Percentiles rank a stretch among this genome's conserved stretches.
phyloP scores from a whole-genome alignment of 2,329 filamentous ascomycete genomes.

The Pseudopyricularia cyperi region DNA sequence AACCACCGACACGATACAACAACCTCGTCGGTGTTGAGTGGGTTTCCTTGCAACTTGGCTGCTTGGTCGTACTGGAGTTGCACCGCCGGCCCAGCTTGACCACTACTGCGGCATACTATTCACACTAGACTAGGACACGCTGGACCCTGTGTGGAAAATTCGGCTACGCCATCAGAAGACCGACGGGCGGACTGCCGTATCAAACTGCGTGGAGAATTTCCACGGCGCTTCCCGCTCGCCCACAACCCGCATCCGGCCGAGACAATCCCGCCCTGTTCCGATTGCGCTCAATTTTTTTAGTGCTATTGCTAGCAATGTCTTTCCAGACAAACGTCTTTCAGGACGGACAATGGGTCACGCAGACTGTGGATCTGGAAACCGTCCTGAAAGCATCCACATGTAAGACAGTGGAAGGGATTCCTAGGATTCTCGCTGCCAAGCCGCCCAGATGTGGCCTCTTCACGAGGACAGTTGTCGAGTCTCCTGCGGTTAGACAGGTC shows the following conservation, averaged over 20 bases:
- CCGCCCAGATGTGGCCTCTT: constrained; percentile 50
- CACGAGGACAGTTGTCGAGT: constrained; percentile 64
- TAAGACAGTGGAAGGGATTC: not conserved
- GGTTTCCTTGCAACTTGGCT: not conserved
- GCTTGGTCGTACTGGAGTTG: not conserved
- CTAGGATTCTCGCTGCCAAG: constrained; percentile 11
- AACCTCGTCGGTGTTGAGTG: not conserved
- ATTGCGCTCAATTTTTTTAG: not conserved
- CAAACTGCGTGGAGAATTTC: not conserved
- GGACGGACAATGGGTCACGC: constrained; percentile 43
- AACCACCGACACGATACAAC: not conserved
- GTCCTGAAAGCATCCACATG: constrained; percentile 23
- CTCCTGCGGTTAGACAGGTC: constrained; percentile 63
- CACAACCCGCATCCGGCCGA: not conserved
- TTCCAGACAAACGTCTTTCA: constrained; percentile 42
- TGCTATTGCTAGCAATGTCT: constrained; percentile 21
- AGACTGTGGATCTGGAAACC: constrained; percentile 31
- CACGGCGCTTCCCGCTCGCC: constrained; percentile 10
- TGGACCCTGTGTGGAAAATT: not conserved
- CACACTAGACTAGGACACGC: not conserved
- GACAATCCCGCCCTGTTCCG: not conserved
- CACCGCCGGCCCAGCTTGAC: no score
- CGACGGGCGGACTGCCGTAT: not conserved
- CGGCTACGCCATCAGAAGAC: not conserved
- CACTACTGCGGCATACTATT: no score